phyloP scores from a whole-genome alignment of 2,329 filamentous ascomycete species.

The Fusarium sp. region DNA sequence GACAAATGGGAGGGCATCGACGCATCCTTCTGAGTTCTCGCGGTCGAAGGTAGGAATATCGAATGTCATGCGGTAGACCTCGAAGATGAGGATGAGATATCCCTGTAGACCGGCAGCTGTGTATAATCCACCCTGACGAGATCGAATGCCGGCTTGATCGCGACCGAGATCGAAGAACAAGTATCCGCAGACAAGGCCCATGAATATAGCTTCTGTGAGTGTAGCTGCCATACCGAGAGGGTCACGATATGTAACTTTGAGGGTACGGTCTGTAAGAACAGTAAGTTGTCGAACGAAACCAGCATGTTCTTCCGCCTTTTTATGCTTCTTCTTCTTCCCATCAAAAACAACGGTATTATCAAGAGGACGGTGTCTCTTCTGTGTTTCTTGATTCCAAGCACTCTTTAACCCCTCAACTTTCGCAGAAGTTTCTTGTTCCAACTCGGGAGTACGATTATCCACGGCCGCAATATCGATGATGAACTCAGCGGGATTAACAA shows the following conservation, averaged over 20 bases:
- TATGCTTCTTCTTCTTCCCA: conserved; percentile 30
- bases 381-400: conserved; percentile 65
- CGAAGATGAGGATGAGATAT: conserved; percentile 80
- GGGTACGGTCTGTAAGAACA: conserved; percentile 75
- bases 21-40: conserved; percentile 78
- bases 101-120: conserved; percentile 78
- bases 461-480: conserved; percentile 80
- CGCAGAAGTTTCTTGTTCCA: conserved; percentile 69
- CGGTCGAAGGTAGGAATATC: conserved; percentile 83
- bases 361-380: conserved; percentile 42
- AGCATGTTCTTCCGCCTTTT: conserved; percentile 57
- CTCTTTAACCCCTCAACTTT: conserved; percentile 71
- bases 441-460: conserved; percentile 75
- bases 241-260: conserved; percentile 80
- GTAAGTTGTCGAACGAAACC: conserved; percentile 71
- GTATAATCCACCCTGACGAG: conserved; percentile 78
- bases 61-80: conserved; percentile 78
- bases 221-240: conserved; percentile 80
- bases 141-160: conserved; percentile 78
- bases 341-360: conserved; percentile 17
- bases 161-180: conserved; percentile 75
- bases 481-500: conserved; percentile 83
- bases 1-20: conserved; percentile 75
- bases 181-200: conserved; percentile 79
- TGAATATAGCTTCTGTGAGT: conserved; percentile 74